These are phyloP conservation scores for Neopestalotiopsis sp. DNA, from an alignment of 2,329 filamentous ascomycete genomes.

Conservation along the genomic window DNA sequence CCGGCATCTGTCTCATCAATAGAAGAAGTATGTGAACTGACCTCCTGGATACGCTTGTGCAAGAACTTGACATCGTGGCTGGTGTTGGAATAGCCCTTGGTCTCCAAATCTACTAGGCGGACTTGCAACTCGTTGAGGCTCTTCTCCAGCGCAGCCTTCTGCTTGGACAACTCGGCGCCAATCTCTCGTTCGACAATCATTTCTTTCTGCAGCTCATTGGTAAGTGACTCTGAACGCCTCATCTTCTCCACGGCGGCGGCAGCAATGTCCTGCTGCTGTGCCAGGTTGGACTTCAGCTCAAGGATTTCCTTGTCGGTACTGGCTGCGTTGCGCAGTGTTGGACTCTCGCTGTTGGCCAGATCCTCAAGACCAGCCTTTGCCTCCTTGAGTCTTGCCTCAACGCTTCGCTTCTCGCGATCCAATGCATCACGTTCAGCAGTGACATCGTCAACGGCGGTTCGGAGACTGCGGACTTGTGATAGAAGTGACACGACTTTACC, in stretches of 20 bases:
- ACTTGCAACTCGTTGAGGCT: conserved; percentile 89
- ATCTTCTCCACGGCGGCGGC: conserved; percentile 95
- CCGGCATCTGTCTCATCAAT: conserved; percentile 19
- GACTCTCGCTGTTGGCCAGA: conserved; percentile 82
- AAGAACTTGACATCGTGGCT: conserved; percentile 96
- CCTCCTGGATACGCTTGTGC: conserved; percentile 93
- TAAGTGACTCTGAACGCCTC: conserved; percentile 87
- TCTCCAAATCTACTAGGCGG: conserved; percentile 89
- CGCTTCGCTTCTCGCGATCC: conserved; percentile 85
- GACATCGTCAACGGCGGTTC: conserved; percentile 84
- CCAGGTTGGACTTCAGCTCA: conserved; percentile 85
- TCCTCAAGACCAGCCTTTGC: conserved; percentile 89
- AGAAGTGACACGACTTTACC: conserved; percentile 89
- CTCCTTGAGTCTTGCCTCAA: conserved; percentile 85
- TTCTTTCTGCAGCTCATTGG: conserved; percentile 90
- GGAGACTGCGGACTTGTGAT: conserved; percentile 85
- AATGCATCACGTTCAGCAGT: conserved; percentile 84
- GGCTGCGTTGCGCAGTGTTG: conserved; percentile 87
- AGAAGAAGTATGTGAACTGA: conserved; percentile 51
- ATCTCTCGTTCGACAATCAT: conserved; percentile 84
- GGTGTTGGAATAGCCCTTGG: conserved; percentile 92
- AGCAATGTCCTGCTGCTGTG: conserved; percentile 92
- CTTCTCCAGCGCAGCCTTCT: conserved; percentile 90
- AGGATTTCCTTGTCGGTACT: conserved; percentile 87
- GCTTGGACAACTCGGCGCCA: conserved; percentile 81